Conservation (phyloP, 306 rosid genomes). For the Cercis canadensis region DNA sequence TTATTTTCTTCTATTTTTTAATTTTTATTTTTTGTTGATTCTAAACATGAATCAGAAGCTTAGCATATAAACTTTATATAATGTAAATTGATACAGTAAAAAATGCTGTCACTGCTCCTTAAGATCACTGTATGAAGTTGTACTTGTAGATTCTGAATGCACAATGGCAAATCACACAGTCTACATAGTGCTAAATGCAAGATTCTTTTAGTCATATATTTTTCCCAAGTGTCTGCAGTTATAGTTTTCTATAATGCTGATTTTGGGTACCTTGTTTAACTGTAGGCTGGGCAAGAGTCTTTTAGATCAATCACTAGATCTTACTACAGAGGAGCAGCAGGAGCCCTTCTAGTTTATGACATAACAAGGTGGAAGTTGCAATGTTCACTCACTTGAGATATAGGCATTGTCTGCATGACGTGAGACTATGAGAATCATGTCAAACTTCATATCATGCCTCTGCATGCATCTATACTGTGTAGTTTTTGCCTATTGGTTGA, state of each 20-base stretch:
- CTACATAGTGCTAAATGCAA: neutral
- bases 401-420: constrained; percentile 13
- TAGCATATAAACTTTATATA: constrained; percentile 8
- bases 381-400: constrained; percentile 1
- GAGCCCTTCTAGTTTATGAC: constrained; percentile 96
- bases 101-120: constrained; percentile 7
- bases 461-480: constrained; percentile 20
- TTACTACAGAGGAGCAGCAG: constrained; percentile 97
- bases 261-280: constrained; percentile 27
- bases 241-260: constrained; percentile 29
- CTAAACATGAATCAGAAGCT: neutral
- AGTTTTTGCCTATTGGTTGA: neutral
- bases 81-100: neutral
- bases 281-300: constrained; percentile 98
- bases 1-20: constrained; percentile 18
- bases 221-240: neutral
- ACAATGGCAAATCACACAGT: neutral
- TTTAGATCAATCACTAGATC: constrained; percentile 98
- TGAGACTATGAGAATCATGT: constrained; percentile 4
- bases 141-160: constrained; percentile 13
- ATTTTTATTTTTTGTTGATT: neutral
- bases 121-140: neutral
- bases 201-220: neutral
- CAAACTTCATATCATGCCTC: constrained; percentile 1
- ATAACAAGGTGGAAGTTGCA: constrained; percentile 76